Evolutionary conservation across 2,329 filamentous ascomycete species (phyloP).

Genomic region (Plenodomus tracheiphilus): DNA sequence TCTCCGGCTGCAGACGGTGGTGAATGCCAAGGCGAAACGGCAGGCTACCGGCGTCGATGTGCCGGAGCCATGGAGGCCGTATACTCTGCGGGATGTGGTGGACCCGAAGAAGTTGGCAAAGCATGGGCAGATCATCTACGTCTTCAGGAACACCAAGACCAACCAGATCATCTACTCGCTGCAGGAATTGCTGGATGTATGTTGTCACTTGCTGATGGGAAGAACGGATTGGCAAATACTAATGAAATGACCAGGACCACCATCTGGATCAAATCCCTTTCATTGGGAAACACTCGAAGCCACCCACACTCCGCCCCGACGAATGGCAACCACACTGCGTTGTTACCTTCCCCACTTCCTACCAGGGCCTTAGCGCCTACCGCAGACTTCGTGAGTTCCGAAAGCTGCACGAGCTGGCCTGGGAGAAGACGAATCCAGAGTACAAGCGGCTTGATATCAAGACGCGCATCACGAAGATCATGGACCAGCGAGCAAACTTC

Average conservation of each 20-base stretch:
- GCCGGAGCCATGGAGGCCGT: conserved; percentile 23
- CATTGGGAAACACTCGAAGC: conserved; percentile 66
- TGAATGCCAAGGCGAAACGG: conserved; percentile 27
- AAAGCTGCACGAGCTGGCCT: conserved; percentile 60
- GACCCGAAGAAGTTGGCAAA: conserved; percentile 26
- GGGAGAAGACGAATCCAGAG: conserved; percentile 48
- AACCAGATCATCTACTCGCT: conserved; percentile 68
- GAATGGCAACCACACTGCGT: conserved; percentile 65
- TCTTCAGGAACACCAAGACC: conserved; percentile 63
- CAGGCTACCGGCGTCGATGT: conserved; percentile 19
- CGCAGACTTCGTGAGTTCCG: conserved; percentile 64
- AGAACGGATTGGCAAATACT: neutral
- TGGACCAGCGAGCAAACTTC: conserved; percentile 67
- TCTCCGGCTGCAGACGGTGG: conserved; percentile 26
- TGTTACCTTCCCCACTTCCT: conserved; percentile 57
- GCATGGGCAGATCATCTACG: conserved; percentile 64
- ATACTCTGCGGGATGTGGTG: conserved; percentile 48
- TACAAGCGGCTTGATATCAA: conserved; percentile 51
- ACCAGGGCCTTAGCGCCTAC: conserved; percentile 58
- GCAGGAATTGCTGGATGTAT: conserved; percentile 58
- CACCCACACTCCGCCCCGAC: conserved; percentile 61
- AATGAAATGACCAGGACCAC: conserved; percentile 48
- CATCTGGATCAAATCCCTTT: conserved; percentile 62
- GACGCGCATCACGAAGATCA: conserved; percentile 57
- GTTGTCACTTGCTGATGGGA: conserved; percentile 11